These are phyloP conservation scores for Pulchroboletus neoregius DNA, from an alignment of 1,284 basidiomycete genomes.

Conservation along the genomic window DNA sequence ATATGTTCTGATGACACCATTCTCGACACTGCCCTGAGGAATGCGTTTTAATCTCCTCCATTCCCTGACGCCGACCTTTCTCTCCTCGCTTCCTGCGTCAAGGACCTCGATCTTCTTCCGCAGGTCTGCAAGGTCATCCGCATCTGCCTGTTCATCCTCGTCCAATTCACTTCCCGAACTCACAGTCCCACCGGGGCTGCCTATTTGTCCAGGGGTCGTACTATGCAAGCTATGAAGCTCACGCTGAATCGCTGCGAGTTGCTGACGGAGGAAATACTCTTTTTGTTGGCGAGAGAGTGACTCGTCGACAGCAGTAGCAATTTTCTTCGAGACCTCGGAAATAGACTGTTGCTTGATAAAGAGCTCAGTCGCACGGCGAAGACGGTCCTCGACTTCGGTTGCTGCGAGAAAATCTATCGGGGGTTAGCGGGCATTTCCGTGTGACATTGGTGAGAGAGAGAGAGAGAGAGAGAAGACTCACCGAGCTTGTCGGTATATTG, in stretches of 20 bases:
- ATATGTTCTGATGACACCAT: slow-evolving; percentile 74
- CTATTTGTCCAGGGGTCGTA: slow-evolving; percentile 18
- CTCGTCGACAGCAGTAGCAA: slow-evolving; percentile 73
- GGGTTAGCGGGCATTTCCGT: slow-evolving; percentile 5
- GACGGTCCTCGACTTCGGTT: slow-evolving; percentile 52
- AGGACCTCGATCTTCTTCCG: slow-evolving; percentile 78
- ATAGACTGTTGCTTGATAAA: slow-evolving; percentile 71
- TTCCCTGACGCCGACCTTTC: slow-evolving; percentile 80
- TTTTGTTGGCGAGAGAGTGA: slow-evolving; percentile 78
- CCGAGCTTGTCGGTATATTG: slow-evolving; percentile 70
- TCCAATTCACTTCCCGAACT: slow-evolving; percentile 49
- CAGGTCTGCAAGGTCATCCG: slow-evolving; percentile 74
- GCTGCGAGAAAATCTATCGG: slow-evolving; percentile 55
- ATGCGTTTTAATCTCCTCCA: slow-evolving; percentile 73
- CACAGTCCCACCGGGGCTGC: slow-evolving; percentile 10
- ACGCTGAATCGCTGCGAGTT: slow-evolving; percentile 84
- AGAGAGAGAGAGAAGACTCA: slow-evolving; percentile 32
- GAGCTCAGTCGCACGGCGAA: slow-evolving; percentile 60
- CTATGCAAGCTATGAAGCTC: slow-evolving; percentile 67
- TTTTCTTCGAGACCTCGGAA: slow-evolving; percentile 72
- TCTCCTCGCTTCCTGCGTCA: slow-evolving; percentile 69
- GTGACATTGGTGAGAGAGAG: not conserved
- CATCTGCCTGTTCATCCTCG: slow-evolving; percentile 73
- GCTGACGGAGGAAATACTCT: slow-evolving; percentile 80
- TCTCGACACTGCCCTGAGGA: slow-evolving; percentile 72